Base-by-base conservation (phyloP, 345 rosid genomes). In the Barbarea vulgaris region DNA sequence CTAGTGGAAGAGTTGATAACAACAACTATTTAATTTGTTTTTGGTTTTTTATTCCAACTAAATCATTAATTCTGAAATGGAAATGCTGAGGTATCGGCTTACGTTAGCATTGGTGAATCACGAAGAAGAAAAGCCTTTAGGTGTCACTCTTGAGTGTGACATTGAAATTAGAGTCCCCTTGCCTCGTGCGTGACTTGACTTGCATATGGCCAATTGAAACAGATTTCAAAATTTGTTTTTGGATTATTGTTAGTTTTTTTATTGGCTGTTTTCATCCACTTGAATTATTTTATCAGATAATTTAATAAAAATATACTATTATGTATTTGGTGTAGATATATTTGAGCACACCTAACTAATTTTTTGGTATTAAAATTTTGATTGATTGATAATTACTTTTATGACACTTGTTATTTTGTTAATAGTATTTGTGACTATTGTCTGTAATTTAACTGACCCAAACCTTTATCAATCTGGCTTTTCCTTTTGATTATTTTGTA, bases 51-150 rank as follows among this genome's bases (percentile, higher is more conserved):
- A 11, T 57, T 44, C 5, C 46, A 9, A 46, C 47, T 4, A 36
- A 17, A 36, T 50, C 52, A 61, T 21, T 19, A 8, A 12, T 8
- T 39, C 6, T 50, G 8, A 48, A 36, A 24, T 47, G 15, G 7
- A 34, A 57, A 17, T 34, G 78, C 3, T 67, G 61, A 67, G 46
- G 61, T 4, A 58, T 0, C 27, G 67, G 34, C 73, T 48, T 67
- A 67, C 67, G 78, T 36, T 57, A 57, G 13, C 33, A 47, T 24
- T 57, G 72, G 37, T 66, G 78, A 74, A 11, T 74, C 73, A 66
- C 22, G 6, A 41, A 41, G 22, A 39, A 53, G 55, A 30, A 52
- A 33, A 33, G 44, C 12, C 6, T 13, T 12, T 18, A 55, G 10
- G 72, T 56, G 67, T 24, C 39, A 46, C 78, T 33, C 50, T 65